Percentiles rank a stretch among this genome's conserved stretches.
Evolutionary conservation across 2,329 filamentous ascomycete species (phyloP).

Genomic region (Mycosphaerella sp.): DNA sequence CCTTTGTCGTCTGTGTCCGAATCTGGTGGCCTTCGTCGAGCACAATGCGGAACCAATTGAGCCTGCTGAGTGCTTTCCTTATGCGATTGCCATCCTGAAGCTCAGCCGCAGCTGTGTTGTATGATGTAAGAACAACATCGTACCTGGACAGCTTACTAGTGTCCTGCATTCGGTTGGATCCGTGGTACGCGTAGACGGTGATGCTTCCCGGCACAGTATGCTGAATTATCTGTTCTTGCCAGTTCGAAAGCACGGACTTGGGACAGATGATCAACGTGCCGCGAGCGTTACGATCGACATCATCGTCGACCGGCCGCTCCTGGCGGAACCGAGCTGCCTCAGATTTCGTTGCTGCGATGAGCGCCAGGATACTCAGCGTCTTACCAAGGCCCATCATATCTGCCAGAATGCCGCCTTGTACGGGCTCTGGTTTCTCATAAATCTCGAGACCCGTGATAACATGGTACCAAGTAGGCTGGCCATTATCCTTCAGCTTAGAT

Average conservation of each 20-base stretch:
- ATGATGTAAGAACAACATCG: conserved; percentile 88
- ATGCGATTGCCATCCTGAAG: conserved; percentile 23
- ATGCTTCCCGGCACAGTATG: conserved; percentile 64
- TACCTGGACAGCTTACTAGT: conserved; percentile 61
- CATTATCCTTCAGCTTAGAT: conserved; percentile 49
- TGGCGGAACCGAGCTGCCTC: conserved; percentile 59
- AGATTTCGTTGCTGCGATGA: conserved; percentile 61
- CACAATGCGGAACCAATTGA: conserved; percentile 90
- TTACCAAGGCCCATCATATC: conserved; percentile 50
- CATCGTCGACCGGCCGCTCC: conserved; percentile 42
- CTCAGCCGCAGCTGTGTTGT: conserved; percentile 80
- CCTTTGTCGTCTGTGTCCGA: conserved; percentile 71
- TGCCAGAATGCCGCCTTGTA: conserved; percentile 44
- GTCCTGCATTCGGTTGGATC: conserved; percentile 66
- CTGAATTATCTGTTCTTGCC: conserved; percentile 84
- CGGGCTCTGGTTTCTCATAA: conserved; percentile 32
- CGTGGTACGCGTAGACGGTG: conserved; percentile 80
- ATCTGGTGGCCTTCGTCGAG: conserved; percentile 95
- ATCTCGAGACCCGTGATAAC: conserved; percentile 69
- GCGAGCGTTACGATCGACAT: conserved; percentile 60
- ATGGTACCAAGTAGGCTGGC: conserved; percentile 65
- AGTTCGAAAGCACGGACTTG: conserved; percentile 85
- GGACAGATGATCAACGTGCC: conserved; percentile 84
- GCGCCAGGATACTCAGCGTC: conserved; percentile 70
- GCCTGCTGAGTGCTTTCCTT: conserved; percentile 63